These are phyloP conservation scores for Favolaschia claudopus DNA, from an alignment of 768 basidiomycete genomes.

Conservation along the genomic window DNA sequence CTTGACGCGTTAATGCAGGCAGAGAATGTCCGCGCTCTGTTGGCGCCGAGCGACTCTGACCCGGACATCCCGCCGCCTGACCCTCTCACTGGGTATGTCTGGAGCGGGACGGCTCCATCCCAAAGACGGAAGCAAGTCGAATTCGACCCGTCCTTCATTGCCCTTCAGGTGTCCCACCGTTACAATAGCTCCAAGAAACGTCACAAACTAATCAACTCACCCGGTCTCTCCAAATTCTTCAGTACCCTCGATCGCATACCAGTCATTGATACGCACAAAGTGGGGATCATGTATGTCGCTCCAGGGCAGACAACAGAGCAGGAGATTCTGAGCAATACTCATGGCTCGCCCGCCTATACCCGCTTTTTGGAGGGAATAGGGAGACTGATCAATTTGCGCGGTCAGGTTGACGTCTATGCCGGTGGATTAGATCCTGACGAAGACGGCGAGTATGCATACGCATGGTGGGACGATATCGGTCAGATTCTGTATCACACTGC, in stretches of 20 bases:
- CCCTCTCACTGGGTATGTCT: constrained; percentile 85
- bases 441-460: constrained; percentile 97
- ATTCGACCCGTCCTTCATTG: constrained; percentile 86
- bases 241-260: constrained; percentile 82
- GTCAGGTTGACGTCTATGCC: constrained; percentile 91
- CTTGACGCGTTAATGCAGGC: constrained; percentile 5
- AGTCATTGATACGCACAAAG: constrained; percentile 97
- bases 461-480: constrained; percentile 98
- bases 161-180: constrained; percentile 81
- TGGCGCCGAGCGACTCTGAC: constrained; percentile 30
- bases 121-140: constrained; percentile 87
- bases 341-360: constrained; percentile 95
- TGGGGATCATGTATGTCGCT: constrained; percentile 95
- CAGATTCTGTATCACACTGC: constrained; percentile 96
- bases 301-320: constrained; percentile 86
- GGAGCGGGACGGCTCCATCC: constrained; percentile 87
- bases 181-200: constrained; percentile 48
- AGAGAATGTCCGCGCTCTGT: constrained; percentile 35
- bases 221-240: constrained; percentile 65
- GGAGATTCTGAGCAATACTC: constrained; percentile 88
- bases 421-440: constrained; percentile 91
- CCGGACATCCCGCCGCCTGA: constrained; percentile 58
- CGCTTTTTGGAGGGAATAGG: constrained; percentile 93
- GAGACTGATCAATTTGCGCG: constrained; percentile 84
- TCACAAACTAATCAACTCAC: constrained; percentile 55